Conservation (phyloP, 495 filamentous ascomycete genomes). For the Lentithecium fluviatile region DNA sequence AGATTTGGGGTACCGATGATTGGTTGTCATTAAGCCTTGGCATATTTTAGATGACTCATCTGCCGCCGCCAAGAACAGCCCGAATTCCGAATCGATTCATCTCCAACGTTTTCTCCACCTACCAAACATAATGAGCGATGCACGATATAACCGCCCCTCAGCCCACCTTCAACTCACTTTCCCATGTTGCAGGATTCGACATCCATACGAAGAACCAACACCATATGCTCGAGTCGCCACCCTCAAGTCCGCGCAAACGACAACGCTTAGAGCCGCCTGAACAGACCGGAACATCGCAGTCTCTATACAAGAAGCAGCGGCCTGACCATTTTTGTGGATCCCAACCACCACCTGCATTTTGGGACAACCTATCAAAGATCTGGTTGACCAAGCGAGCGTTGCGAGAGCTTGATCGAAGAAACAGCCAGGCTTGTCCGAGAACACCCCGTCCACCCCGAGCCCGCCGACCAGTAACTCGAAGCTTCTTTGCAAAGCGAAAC, state of each 20-base stretch:
- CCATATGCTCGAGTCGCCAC: constrained; percentile 30
- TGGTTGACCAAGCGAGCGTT: constrained; percentile 39
- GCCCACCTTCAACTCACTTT: constrained; percentile 12
- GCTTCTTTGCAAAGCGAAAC: too few species aligned
- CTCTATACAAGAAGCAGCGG: constrained; percentile 33
- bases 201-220: constrained; percentile 8
- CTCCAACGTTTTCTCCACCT: too few species aligned
- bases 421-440: constrained; percentile 26
- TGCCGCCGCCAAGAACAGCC: too few species aligned
- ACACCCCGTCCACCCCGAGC: constrained; percentile 9
- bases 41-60: too few species aligned
- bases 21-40: too few species aligned
- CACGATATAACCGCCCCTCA: too few species aligned
- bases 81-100: too few species aligned
- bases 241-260: constrained; percentile 22
- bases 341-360: constrained; percentile 35
- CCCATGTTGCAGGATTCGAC: constrained; percentile 14
- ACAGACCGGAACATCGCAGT: constrained; percentile 14
- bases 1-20: too few species aligned
- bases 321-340: constrained; percentile 18
- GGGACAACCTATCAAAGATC: constrained; percentile 39
- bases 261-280: constrained; percentile 21
- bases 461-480: too few species aligned
- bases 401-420: constrained; percentile 38
- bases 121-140: not conserved